Evolutionary conservation across 1,139 yeast species (phyloP).

Genomic region (Scheffersomyces stambukii): DNA sequence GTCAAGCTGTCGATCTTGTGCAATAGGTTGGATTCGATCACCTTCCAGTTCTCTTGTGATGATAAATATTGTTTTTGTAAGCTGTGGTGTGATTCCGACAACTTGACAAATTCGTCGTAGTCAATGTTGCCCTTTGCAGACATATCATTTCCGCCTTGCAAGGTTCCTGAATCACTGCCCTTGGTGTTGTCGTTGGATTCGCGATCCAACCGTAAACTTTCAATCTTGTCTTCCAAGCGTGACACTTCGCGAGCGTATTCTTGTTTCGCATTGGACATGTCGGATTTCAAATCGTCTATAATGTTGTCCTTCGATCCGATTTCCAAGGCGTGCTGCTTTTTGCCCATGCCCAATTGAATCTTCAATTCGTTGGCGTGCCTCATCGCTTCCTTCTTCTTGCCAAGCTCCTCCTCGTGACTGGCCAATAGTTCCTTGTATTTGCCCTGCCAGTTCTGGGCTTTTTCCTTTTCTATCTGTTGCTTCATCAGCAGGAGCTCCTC

Average conservation of each 20-base stretch:
- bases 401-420: constrained; percentile 30
- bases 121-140: constrained; percentile 14
- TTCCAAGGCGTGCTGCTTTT: constrained; percentile 35
- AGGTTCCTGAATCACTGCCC: constrained; percentile 2
- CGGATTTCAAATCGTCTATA: constrained; percentile 24
- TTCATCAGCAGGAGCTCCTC: constrained; percentile 13
- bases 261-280: constrained; percentile 23
- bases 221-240: constrained; percentile 48
- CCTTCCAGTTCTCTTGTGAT: constrained; percentile 65
- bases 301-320: constrained; percentile 24
- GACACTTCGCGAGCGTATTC: constrained; percentile 45
- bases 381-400: constrained; percentile 21
- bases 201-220: constrained; percentile 29
- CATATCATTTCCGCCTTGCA: constrained; percentile 5
- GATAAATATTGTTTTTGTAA: constrained; percentile 64
- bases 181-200: constrained; percentile 13
- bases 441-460: constrained; percentile 28
- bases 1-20: constrained; percentile 45
- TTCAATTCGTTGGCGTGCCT: constrained; percentile 36
- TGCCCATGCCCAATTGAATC: constrained; percentile 36
- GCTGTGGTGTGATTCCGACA: constrained; percentile 36
- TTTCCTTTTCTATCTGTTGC: constrained; percentile 18
- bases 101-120: constrained; percentile 36
- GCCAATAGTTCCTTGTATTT: constrained; percentile 36
- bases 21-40: constrained; percentile 52